Conservation (phyloP, 2,329 filamentous ascomycete genomes). For the Cladosporium sp. region DNA sequence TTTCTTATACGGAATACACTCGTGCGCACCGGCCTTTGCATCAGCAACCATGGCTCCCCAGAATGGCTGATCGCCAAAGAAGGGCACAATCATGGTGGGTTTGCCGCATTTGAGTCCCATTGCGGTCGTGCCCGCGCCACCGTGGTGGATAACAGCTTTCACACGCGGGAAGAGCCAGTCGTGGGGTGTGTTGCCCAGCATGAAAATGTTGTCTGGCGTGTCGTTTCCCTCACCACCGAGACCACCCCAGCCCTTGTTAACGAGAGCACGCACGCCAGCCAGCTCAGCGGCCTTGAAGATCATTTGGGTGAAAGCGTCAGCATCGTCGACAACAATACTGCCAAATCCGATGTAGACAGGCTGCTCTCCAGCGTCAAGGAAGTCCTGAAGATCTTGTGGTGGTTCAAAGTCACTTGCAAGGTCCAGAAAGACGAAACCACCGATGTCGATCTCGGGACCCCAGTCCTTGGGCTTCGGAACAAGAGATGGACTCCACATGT, state of each 20-base stretch:
- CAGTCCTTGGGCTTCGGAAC: slow-evolving; percentile 76
- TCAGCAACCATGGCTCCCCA: slow-evolving; percentile 68
- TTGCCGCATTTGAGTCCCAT: slow-evolving; percentile 67
- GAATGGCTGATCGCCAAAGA: slow-evolving; percentile 76
- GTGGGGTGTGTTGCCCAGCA: slow-evolving; percentile 53
- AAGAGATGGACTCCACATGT: slow-evolving; percentile 81
- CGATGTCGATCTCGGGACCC: slow-evolving; percentile 67
- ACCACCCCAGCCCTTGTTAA: slow-evolving; percentile 54
- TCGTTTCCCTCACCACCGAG: slow-evolving; percentile 39
- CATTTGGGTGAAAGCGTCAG: slow-evolving; percentile 63
- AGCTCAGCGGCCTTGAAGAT: slow-evolving; percentile 66
- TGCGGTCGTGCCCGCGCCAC: slow-evolving; percentile 70
- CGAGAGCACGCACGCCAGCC: slow-evolving; percentile 48
- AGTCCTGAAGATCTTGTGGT: slow-evolving; percentile 60
- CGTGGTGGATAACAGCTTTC: slow-evolving; percentile 54
- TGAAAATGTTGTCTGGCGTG: slow-evolving; percentile 42
- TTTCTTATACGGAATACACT: slow-evolving; percentile 64
- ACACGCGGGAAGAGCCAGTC: slow-evolving; percentile 58
- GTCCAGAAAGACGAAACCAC: slow-evolving; percentile 73
- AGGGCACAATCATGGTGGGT: slow-evolving; percentile 73
- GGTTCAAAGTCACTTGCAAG: slow-evolving; percentile 64
- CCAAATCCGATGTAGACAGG: slow-evolving; percentile 82
- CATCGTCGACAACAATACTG: slow-evolving; percentile 76
- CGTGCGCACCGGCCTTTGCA: slow-evolving; percentile 59
- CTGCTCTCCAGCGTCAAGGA: slow-evolving; percentile 65